These are phyloP conservation scores for Alternaria longipes DNA, from an alignment of 2,329 filamentous ascomycete species.

Conservation along the genomic window DNA sequence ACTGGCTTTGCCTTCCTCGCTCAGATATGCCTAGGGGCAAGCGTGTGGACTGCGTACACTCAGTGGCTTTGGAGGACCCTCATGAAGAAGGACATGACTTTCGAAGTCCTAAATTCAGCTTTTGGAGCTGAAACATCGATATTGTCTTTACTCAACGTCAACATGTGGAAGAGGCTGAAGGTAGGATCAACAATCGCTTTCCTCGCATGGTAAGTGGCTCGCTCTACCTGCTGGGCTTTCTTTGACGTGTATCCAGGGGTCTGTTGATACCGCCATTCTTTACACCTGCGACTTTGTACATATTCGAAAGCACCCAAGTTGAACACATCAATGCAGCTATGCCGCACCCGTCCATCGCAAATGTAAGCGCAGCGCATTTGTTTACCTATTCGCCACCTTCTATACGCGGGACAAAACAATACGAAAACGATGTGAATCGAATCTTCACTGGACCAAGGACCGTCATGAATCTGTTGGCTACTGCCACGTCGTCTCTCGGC, in stretches of 20 bases:
- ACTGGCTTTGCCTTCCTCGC: slow-evolving; percentile 4
- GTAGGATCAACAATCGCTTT: slow-evolving; percentile 1
- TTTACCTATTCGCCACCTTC: neutral
- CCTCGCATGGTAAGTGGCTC: slow-evolving; percentile 1
- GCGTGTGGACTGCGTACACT: neutral
- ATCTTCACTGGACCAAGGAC: neutral
- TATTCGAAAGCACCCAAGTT: neutral
- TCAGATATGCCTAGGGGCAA: slow-evolving; percentile 1
- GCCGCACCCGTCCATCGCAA: neutral
- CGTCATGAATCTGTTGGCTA: neutral
- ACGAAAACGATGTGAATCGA: neutral
- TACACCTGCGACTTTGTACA: slow-evolving; percentile 3
- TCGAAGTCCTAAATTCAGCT: neutral
- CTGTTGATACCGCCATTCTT: neutral
- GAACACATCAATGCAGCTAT: neutral
- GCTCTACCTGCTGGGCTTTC: too few species aligned
- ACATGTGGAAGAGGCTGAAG: slow-evolving; percentile 1
- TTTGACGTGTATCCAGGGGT: neutral
- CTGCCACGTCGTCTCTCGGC: neutral
- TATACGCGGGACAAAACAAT: neutral
- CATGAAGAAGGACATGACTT: neutral
- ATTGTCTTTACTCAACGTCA: neutral
- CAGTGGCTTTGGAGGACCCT: neutral
- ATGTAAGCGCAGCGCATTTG: neutral
- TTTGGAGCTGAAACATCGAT: neutral